A percentile compares a stretch with the other conserved stretches of the same genome.
phyloP scores from a whole-genome alignment of 2,329 filamentous ascomycete genomes.

The Scedosporium boydii region DNA sequence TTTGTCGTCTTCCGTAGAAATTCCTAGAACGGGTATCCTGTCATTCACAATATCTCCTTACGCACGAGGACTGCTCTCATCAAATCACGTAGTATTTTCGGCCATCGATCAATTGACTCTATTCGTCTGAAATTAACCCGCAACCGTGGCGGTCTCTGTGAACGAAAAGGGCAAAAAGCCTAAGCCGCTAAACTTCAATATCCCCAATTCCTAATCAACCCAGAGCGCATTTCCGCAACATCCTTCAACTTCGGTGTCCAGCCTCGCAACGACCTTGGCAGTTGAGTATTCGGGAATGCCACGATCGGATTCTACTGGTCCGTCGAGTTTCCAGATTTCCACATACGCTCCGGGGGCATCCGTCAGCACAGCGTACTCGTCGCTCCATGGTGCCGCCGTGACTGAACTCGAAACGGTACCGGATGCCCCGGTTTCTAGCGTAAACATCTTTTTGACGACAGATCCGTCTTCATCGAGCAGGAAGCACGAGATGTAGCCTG shows the following conservation, averaged over 20 bases:
- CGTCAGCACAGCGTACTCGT: neutral
- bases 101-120: too few relatives aligned
- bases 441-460: neutral
- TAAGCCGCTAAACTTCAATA: too few relatives aligned
- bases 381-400: neutral
- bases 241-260: neutral
- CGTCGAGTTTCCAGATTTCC: neutral
- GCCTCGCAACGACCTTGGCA: neutral
- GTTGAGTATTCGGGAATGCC: neutral
- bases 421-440: neutral
- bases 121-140: too few relatives aligned
- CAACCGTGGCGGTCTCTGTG: too few relatives aligned
- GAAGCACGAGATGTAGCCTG: neutral
- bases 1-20: too few relatives aligned
- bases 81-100: too few relatives aligned
- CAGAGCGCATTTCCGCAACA: conserved; percentile 3
- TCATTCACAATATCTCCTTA: too few relatives aligned
- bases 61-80: too few relatives aligned
- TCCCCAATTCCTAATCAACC: neutral
- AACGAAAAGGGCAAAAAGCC: too few relatives aligned
- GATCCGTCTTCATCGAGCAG: neutral
- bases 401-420: neutral
- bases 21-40: too few relatives aligned
- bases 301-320: neutral
- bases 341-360: neutral